A percentile compares a stretch with the other conserved stretches of the same genome.
Evolutionary conservation across 805 yeast species (phyloP).

Genomic region (Starmerella potacharoeniae): DNA sequence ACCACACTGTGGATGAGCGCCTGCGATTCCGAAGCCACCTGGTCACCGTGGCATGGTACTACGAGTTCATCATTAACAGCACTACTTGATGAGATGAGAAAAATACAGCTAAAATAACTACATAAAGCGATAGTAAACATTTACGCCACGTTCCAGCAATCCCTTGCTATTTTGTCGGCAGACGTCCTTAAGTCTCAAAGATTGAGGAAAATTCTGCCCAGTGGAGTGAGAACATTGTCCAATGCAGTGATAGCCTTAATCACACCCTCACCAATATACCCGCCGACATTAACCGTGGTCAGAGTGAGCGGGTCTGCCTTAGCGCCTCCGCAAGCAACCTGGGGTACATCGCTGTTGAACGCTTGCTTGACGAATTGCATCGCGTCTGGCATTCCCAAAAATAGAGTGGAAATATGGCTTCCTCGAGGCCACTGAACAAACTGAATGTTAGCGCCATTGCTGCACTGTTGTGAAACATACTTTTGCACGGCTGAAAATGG

Average conservation of each 20-base stretch:
- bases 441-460: constrained; percentile 6
- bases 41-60: constrained; percentile 25
- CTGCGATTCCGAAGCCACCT: constrained; percentile 44
- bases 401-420: background rate
- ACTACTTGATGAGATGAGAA: constrained; percentile 6
- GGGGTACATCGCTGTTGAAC: constrained; percentile 4
- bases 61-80: constrained; percentile 24
- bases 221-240: background rate
- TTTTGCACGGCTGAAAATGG: constrained; percentile 16
- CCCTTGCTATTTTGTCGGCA: no score
- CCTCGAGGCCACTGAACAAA: constrained; percentile 1
- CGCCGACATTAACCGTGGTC: background rate
- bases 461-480: constrained; percentile 8
- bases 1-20: constrained; percentile 55
- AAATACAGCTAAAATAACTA: background rate
- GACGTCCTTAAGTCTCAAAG: background rate
- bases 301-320: background rate
- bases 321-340: constrained; percentile 3
- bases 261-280: constrained; percentile 1
- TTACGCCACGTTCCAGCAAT: no score
- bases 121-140: no score
- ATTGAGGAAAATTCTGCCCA: background rate
- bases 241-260: background rate
- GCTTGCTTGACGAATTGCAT: constrained; percentile 12
- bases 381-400: constrained; percentile 6